Conservation (phyloP, 2,329 filamentous ascomycete species). For the Cladosporium colombiae region DNA sequence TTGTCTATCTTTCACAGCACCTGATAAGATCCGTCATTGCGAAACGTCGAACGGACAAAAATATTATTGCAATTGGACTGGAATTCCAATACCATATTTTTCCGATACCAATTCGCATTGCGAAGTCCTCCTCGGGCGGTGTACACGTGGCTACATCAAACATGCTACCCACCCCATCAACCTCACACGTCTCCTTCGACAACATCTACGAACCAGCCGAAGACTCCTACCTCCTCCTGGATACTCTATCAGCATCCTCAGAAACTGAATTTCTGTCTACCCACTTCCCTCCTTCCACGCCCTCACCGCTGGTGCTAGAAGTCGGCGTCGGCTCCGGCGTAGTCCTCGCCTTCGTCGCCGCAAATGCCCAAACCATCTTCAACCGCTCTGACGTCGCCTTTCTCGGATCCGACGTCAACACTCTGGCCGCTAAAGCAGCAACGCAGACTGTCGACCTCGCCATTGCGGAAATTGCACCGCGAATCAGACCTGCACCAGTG, state of each 20-base stretch:
- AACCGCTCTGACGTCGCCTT: constrained; percentile 69
- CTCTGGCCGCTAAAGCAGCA: constrained; percentile 77
- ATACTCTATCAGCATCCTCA: constrained; percentile 74
- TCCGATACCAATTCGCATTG: too few relatives aligned
- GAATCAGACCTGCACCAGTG: neutral
- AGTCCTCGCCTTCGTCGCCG: constrained; percentile 83
- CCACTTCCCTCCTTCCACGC: constrained; percentile 53
- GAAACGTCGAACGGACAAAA: neutral
- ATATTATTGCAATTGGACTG: neutral
- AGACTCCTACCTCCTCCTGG: constrained; percentile 90
- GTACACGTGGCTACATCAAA: neutral
- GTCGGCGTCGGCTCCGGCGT: constrained; percentile 90
- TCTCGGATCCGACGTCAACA: constrained; percentile 81
- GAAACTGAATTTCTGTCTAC: constrained; percentile 69
- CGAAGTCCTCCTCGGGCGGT: too few relatives aligned
- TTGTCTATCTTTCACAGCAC: neutral
- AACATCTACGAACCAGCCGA: constrained; percentile 93
- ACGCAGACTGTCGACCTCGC: constrained; percentile 63
- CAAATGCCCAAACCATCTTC: constrained; percentile 72
- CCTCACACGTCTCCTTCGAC: constrained; percentile 84
- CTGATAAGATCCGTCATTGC: neutral
- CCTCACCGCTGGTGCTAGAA: constrained; percentile 69
- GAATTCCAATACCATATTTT: neutral
- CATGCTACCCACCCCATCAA: constrained; percentile 94
- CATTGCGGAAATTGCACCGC: constrained; percentile 34